phyloP scores from a whole-genome alignment of 75 land plant genomes.

The Azolla pinnata region DNA sequence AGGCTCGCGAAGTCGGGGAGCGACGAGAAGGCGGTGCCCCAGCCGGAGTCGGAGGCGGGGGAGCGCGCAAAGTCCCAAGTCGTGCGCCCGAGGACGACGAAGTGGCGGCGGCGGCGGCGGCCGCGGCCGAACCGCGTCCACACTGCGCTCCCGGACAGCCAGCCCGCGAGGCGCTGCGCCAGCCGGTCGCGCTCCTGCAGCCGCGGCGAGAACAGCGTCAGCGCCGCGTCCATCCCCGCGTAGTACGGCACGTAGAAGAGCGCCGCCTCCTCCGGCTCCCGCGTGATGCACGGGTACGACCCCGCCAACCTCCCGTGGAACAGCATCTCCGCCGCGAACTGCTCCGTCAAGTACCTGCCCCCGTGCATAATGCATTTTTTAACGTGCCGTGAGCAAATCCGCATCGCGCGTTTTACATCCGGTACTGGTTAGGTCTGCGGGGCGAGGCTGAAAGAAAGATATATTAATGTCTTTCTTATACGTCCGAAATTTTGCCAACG shows the following conservation, averaged over 20 bases:
- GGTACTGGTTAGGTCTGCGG: no score
- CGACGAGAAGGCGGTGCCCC: conserved; percentile 19
- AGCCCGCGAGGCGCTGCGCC: conserved; percentile 14
- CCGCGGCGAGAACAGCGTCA: conserved; percentile 4
- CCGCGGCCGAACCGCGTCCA: conserved; percentile 4
- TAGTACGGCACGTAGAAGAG: conserved; percentile 29
- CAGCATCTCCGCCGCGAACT: conserved; percentile 17
- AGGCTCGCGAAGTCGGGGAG: conserved; percentile 10
- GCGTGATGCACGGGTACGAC: conserved; percentile 21
- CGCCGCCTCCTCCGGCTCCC: conserved; percentile 10
- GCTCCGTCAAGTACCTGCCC: conserved; percentile 29
- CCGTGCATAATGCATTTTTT: conserved; percentile 7
- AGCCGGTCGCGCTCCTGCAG: conserved; percentile 19
- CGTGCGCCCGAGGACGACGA: conserved; percentile 20
- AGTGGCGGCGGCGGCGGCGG: conserved; percentile 5
- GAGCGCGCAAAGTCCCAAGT: conserved; percentile 18
- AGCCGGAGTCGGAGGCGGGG: neutral
- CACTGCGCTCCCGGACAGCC: conserved; percentile 6
- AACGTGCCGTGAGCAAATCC: no score
- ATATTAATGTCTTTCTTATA: no score
- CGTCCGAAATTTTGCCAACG: no score
- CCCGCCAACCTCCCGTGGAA: conserved; percentile 17
- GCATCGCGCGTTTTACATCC: no score
- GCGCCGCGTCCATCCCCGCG: conserved; percentile 20
- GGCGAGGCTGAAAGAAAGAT: no score